These are phyloP conservation scores for Penicillium sp. DNA, from an alignment of 2,329 filamentous ascomycete genomes.

Conservation along the genomic window DNA sequence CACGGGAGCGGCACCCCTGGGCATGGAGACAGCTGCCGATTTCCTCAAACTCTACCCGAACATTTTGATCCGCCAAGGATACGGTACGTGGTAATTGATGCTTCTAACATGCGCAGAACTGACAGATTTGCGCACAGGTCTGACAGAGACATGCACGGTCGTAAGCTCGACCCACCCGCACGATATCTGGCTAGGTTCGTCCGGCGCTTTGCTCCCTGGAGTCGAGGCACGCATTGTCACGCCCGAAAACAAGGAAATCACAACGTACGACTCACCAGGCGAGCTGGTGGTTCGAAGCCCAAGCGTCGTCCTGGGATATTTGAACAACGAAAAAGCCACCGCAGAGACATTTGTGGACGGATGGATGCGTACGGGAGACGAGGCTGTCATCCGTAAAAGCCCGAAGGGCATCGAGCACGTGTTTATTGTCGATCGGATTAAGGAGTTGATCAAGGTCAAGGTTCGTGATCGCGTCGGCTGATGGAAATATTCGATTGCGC, in stretches of 20 bases:
- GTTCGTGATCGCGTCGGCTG: conserved; percentile 38
- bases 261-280: conserved; percentile 68
- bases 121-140: conserved; percentile 44
- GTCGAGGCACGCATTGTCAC: conserved; percentile 65
- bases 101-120: conserved; percentile 3
- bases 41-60: conserved; percentile 60
- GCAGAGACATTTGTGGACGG: conserved; percentile 73
- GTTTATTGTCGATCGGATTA: conserved; percentile 78
- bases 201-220: conserved; percentile 66
- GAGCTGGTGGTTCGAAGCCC: conserved; percentile 78
- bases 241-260: conserved; percentile 67
- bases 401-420: conserved; percentile 72
- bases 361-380: conserved; percentile 86
- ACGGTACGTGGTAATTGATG: conserved; percentile 49
- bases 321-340: conserved; percentile 81
- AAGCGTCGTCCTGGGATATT: conserved; percentile 74
- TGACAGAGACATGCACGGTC: conserved; percentile 75
- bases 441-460: conserved; percentile 76
- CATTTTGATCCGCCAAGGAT: conserved; percentile 68
- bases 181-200: conserved; percentile 70
- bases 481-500: neutral
- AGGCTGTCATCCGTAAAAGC: conserved; percentile 66
- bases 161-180: conserved; percentile 55
- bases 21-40: conserved; percentile 67
- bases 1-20: conserved; percentile 75